Evolutionary conservation across 2,329 filamentous ascomycete genomes (phyloP).

Genomic region (Beauveria sp.): DNA sequence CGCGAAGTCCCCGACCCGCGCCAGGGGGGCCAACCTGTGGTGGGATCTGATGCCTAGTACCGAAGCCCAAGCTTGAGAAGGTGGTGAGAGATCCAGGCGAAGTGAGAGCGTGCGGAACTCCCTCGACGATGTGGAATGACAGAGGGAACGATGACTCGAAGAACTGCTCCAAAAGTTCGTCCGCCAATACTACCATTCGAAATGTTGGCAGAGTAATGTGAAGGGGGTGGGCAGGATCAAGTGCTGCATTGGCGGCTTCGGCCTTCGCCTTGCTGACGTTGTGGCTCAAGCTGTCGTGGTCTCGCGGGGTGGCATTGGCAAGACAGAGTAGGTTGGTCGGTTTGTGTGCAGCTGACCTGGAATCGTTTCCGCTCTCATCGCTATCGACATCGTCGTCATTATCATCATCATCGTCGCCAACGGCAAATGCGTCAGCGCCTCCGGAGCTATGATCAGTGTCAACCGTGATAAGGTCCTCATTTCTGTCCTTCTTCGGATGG

Average conservation of each 20-base stretch:
- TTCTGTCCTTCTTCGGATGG: slow-evolving; percentile 51
- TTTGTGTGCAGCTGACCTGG: slow-evolving; percentile 28
- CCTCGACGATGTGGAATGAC: slow-evolving; percentile 81
- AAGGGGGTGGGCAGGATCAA: slow-evolving; percentile 87
- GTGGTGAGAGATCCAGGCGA: slow-evolving; percentile 62
- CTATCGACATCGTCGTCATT: slow-evolving; percentile 45
- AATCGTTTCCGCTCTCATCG: slow-evolving; percentile 35
- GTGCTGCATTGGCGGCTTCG: slow-evolving; percentile 76
- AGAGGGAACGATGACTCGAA: slow-evolving; percentile 94
- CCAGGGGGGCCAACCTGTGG: slow-evolving; percentile 31
- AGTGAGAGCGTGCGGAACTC: slow-evolving; percentile 29
- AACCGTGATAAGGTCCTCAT: slow-evolving; percentile 16
- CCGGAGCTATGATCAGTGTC: slow-evolving; percentile 26
- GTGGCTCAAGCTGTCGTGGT: slow-evolving; percentile 18
- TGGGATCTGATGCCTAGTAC: slow-evolving; percentile 31
- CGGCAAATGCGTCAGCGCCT: slow-evolving; percentile 52
- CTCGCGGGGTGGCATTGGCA: slow-evolving; percentile 30
- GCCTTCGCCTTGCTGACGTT: slow-evolving; percentile 49
- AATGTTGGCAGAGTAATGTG: slow-evolving; percentile 97
- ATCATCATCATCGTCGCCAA: slow-evolving; percentile 65
- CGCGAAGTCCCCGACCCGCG: slow-evolving; percentile 69
- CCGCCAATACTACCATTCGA: slow-evolving; percentile 95
- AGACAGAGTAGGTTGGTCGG: background rate
- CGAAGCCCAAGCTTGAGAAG: slow-evolving; percentile 65
- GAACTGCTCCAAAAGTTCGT: slow-evolving; percentile 92